These are phyloP conservation scores for Cucumis melo DNA, from an alignment of 306 rosid genomes.

Conservation along the genomic window DNA sequence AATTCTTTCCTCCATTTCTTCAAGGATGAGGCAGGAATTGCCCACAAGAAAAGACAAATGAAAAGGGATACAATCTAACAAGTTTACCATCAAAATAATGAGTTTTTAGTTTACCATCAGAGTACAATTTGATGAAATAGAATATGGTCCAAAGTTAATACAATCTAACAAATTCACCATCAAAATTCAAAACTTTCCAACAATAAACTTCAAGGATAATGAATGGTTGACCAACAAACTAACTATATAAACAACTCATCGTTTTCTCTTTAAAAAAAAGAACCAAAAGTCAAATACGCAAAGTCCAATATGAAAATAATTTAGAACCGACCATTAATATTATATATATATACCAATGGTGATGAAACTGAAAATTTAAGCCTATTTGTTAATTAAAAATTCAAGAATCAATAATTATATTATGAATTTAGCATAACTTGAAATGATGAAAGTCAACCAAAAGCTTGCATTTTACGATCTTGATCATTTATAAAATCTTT, in stretches of 20 bases:
- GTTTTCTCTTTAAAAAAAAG: neutral
- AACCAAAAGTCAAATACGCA: neutral
- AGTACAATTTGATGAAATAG: too few relatives aligned
- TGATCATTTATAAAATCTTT: neutral
- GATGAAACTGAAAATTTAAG: neutral
- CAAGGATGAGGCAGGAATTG: too few relatives aligned
- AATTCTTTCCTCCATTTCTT: too few relatives aligned
- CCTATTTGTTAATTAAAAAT: neutral
- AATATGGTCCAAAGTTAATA: too few relatives aligned
- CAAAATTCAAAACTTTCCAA: too few relatives aligned
- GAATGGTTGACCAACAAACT: neutral
- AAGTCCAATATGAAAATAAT: neutral
- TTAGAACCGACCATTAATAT: neutral
- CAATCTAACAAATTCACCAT: too few relatives aligned
- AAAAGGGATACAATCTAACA: too few relatives aligned
- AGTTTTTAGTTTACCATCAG: too few relatives aligned
- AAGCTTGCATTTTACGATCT: neutral
- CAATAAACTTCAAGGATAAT: neutral
- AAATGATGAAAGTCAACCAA: neutral
- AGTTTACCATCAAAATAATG: too few relatives aligned
- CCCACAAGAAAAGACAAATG: too few relatives aligned
- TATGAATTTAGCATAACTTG: neutral
- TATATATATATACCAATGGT: neutral
- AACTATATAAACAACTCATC: neutral
- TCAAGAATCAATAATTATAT: neutral